phyloP scores from a whole-genome alignment of 2,329 filamentous ascomycete genomes.

The Corynespora cassiicola region DNA sequence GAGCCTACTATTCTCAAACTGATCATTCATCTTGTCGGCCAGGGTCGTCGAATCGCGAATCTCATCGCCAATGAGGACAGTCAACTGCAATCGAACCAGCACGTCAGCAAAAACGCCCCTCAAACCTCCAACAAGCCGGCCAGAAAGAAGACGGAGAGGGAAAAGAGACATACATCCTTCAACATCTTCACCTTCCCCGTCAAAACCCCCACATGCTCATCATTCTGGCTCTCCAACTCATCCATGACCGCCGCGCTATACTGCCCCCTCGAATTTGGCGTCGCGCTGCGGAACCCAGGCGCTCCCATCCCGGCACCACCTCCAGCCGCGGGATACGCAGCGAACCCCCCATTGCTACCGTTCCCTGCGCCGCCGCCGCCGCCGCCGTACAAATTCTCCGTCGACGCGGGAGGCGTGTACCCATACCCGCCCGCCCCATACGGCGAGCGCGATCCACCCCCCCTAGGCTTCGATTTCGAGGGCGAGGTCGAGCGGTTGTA shows the following conservation, averaged over 20 bases:
- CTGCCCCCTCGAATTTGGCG: constrained; percentile 72
- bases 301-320: no score
- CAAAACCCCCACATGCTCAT: constrained; percentile 87
- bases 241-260: constrained; percentile 92
- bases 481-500: constrained; percentile 47
- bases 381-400: no score
- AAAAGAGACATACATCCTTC: constrained; percentile 73
- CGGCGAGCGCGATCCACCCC: constrained; percentile 22
- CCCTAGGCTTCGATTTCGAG: constrained; percentile 41
- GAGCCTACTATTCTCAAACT: constrained; percentile 84
- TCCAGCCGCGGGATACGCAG: constrained; percentile 41
- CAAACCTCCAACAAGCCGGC: not conserved
- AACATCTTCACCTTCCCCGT: constrained; percentile 86
- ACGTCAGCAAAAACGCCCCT: constrained; percentile 2
- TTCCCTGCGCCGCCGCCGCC: no score
- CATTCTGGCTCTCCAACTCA: constrained; percentile 95
- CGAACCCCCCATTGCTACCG: constrained; percentile 22
- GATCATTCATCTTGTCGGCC: constrained; percentile 94
- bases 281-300: constrained; percentile 49
- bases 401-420: constrained; percentile 19
- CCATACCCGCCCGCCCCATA: constrained; percentile 31
- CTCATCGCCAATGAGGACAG: constrained; percentile 90
- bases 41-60: constrained; percentile 89
- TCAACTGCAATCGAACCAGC: constrained; percentile 66
- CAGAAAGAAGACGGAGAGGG: constrained; percentile 3